These are phyloP conservation scores for Fusarium tanahbumbuense DNA, from an alignment of 2,329 filamentous ascomycete genomes.

Conservation along the genomic window DNA sequence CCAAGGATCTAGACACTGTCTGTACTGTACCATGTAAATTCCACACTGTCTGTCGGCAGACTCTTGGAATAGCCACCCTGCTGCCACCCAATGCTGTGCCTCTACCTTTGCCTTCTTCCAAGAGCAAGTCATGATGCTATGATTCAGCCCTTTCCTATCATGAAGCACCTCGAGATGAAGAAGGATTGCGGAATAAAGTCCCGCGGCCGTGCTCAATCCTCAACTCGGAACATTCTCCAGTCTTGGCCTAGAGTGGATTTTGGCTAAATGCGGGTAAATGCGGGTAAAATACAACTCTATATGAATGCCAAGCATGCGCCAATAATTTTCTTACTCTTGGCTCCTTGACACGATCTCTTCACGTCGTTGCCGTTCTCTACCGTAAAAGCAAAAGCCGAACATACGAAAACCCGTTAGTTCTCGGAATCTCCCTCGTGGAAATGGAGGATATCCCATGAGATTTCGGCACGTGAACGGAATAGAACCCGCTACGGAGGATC, in stretches of 20 bases:
- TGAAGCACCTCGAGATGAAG: background rate
- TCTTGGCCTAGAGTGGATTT: slow-evolving; percentile 12
- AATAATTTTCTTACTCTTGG: background rate
- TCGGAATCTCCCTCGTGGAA: background rate
- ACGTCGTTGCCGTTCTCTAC: background rate
- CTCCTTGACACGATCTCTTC: background rate
- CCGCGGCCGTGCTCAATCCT: background rate
- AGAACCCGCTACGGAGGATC: slow-evolving; percentile 3
- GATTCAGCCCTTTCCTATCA: background rate
- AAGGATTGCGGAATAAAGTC: background rate
- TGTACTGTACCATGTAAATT: background rate
- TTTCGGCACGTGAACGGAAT: background rate
- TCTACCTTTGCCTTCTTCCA: background rate
- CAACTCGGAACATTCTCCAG: slow-evolving; percentile 16
- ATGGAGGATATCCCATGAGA: background rate
- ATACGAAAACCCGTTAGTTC: background rate
- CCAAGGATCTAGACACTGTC: background rate
- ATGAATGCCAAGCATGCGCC: slow-evolving; percentile 12
- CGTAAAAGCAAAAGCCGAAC: background rate
- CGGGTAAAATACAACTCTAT: slow-evolving; percentile 26
- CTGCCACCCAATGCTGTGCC: background rate
- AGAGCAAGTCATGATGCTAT: background rate
- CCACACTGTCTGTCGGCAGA: background rate
- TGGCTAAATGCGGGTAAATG: slow-evolving; percentile 33
- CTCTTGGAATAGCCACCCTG: background rate